Conservation (phyloP, 202 grass and related monocot genomes). For the Alloteropsis angusta region DNA sequence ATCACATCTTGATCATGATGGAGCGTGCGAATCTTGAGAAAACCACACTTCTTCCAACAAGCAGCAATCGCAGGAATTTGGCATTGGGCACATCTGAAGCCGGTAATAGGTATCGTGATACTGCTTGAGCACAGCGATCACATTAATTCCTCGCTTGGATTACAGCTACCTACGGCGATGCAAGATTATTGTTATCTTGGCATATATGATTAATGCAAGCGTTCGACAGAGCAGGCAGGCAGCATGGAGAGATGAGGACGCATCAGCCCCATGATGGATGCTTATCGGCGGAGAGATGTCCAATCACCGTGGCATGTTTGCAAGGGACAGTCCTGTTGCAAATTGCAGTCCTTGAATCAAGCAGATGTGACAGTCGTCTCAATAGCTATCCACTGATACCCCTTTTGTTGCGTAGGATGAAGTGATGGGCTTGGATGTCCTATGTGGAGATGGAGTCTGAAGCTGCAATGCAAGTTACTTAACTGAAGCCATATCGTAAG, state of each 20-base stretch:
- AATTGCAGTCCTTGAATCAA: background rate
- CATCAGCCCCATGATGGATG: background rate
- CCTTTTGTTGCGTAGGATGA: background rate
- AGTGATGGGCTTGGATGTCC: background rate
- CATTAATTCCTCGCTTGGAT: background rate
- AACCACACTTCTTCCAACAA: conserved; percentile 4
- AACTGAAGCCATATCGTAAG: background rate
- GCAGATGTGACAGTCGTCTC: background rate
- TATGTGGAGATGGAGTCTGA: background rate
- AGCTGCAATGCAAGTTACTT: background rate
- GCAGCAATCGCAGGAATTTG: background rate
- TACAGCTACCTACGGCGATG: background rate
- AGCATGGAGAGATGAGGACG: background rate
- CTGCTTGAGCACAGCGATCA: background rate
- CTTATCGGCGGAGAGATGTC: background rate
- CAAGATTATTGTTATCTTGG: background rate
- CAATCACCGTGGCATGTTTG: background rate
- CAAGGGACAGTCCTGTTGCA: background rate
- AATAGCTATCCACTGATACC: background rate
- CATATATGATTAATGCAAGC: background rate
- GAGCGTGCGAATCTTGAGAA: conserved; percentile 11
- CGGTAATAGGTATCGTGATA: background rate
- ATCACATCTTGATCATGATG: background rate
- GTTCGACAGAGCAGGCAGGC: background rate
- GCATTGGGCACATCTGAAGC: background rate